These are phyloP conservation scores for Lactarius quietus DNA, from an alignment of 768 basidiomycete genomes.

Conservation along the genomic window DNA sequence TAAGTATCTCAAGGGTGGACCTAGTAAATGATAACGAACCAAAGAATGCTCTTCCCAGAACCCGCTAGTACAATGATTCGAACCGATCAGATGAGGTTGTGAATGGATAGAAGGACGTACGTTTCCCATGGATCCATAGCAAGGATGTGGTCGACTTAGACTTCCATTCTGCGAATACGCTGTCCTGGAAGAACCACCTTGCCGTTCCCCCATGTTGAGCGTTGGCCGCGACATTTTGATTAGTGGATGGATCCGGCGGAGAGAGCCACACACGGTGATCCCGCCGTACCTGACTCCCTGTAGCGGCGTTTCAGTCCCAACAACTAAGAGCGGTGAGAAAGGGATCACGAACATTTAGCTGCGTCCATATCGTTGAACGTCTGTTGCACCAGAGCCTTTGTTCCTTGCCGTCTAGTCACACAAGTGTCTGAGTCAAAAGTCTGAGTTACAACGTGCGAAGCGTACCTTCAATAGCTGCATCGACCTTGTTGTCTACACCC, in stretches of 20 bases:
- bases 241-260: not conserved
- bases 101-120: not conserved
- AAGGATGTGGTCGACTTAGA: not conserved
- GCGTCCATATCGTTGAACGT: not conserved
- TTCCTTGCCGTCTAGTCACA: not conserved
- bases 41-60: not conserved
- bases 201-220: not conserved
- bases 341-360: not conserved
- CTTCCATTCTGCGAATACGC: not conserved
- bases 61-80: not conserved
- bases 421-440: not conserved
- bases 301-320: not conserved
- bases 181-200: not conserved
- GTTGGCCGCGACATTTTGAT: not conserved
- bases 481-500: not conserved
- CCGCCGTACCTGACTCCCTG: not conserved
- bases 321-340: not conserved
- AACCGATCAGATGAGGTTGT: not conserved
- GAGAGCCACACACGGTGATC: not conserved
- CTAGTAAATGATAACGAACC: not conserved
- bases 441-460: not conserved
- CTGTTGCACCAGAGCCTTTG: not conserved
- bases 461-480: not conserved
- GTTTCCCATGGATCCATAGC: slow-evolving; percentile 7
- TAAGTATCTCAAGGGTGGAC: not conserved